Evolutionary conservation across 345 rosid genomes (phyloP).

Genomic region (Eucalyptus cloeziana): DNA sequence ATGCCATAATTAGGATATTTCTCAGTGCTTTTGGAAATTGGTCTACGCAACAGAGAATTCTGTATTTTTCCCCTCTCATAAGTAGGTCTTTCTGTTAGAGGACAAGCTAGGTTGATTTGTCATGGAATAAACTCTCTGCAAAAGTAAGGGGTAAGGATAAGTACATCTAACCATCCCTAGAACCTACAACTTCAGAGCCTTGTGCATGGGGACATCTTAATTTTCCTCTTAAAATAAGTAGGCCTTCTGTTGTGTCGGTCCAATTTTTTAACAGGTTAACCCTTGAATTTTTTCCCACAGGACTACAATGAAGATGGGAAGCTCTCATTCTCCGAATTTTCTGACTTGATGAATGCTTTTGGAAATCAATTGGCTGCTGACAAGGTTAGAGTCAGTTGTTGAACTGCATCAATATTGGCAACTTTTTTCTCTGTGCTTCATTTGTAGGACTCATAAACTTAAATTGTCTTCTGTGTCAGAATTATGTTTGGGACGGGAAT

Average conservation of each 20-base stretch:
- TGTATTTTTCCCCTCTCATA: background rate
- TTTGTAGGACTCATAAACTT: background rate
- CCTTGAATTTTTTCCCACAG: conserved; percentile 8
- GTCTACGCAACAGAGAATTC: background rate
- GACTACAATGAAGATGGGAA: conserved; percentile 80
- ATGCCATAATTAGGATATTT: background rate
- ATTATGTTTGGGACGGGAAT: background rate
- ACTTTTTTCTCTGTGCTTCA: background rate
- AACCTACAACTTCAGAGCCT: background rate
- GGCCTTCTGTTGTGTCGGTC: background rate
- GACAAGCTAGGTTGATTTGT: background rate
- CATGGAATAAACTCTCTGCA: background rate
- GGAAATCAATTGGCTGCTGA: conserved; percentile 69
- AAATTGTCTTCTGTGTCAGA: background rate
- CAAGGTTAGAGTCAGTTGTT: conserved; percentile 39
- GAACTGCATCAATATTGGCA: background rate
- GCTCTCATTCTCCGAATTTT: conserved; percentile 76
- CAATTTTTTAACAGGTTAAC: background rate
- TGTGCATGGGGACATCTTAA: background rate
- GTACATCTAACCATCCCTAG: background rate
- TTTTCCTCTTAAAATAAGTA: background rate
- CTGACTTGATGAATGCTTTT: conserved; percentile 65
- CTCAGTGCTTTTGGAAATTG: background rate
- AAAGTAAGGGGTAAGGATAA: background rate
- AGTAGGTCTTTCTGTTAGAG: background rate